Evolutionary conservation across 1,284 basidiomycete species (phyloP).

Genomic region (Trichosporon coremiiforme): DNA sequence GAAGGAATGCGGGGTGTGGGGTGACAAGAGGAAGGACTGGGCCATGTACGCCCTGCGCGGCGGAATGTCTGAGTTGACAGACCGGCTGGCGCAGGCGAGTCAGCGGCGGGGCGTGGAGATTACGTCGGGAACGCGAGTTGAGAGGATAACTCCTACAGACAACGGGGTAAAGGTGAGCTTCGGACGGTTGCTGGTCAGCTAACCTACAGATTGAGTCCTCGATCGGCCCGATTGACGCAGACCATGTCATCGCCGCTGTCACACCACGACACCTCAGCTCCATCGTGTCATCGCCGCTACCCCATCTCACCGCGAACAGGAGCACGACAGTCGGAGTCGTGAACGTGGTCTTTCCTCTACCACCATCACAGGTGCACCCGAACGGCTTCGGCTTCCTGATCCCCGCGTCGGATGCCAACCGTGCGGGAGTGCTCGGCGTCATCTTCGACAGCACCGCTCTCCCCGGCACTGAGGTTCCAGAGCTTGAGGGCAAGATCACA

Average conservation of each 20-base stretch:
- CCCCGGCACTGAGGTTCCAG: slow-evolving; percentile 61
- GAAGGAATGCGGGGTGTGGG: slow-evolving; percentile 32
- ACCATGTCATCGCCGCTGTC: slow-evolving; percentile 43
- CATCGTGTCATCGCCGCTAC: slow-evolving; percentile 54
- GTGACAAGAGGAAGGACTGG: slow-evolving; percentile 43
- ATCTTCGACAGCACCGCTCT: slow-evolving; percentile 81
- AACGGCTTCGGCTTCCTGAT: slow-evolving; percentile 92
- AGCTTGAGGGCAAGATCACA: slow-evolving; percentile 51
- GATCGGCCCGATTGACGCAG: background rate
- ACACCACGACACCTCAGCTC: slow-evolving; percentile 34
- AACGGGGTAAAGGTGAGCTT: slow-evolving; percentile 22
- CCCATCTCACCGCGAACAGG: slow-evolving; percentile 58
- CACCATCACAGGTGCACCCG: slow-evolving; percentile 64
- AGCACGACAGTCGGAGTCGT: slow-evolving; percentile 68
- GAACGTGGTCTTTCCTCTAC: slow-evolving; percentile 63
- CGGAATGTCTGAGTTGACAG: slow-evolving; percentile 72
- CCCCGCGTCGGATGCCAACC: slow-evolving; percentile 58
- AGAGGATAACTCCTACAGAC: slow-evolving; percentile 10
- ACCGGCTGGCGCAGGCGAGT: slow-evolving; percentile 60
- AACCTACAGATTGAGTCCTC: background rate
- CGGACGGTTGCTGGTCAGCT: background rate
- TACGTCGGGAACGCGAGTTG: slow-evolving; percentile 1
- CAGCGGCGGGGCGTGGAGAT: slow-evolving; percentile 23
- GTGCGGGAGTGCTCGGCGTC: slow-evolving; percentile 67
- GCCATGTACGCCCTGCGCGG: slow-evolving; percentile 57